These are phyloP conservation scores for Talaromyces amestolkiae DNA, from an alignment of 2,329 filamentous ascomycete genomes.

Conservation along the genomic window DNA sequence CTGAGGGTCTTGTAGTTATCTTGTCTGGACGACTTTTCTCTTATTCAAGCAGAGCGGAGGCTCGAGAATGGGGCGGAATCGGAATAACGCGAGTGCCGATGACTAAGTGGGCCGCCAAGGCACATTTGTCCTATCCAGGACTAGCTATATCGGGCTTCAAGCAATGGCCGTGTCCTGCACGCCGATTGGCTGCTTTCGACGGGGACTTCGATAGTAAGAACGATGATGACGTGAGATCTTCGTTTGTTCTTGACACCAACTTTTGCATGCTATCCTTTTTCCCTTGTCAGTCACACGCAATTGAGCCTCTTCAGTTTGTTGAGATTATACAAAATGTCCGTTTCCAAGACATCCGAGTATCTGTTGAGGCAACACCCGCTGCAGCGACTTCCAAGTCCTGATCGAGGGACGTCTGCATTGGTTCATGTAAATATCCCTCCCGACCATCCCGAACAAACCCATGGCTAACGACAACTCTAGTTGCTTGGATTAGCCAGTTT, in stretches of 20 bases:
- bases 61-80: not conserved
- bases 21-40: constrained; percentile 2
- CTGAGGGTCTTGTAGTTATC: not conserved
- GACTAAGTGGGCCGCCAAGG: not conserved
- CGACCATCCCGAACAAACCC: constrained; percentile 4
- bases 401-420: constrained; percentile 41
- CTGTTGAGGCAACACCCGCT: constrained; percentile 41
- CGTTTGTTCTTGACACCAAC: not conserved
- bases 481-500: constrained; percentile 43
- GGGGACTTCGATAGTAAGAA: not conserved
- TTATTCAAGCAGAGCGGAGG: not conserved
- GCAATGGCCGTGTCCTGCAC: not conserved
- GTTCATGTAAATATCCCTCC: constrained; percentile 38
- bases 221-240: not conserved
- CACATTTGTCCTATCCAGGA: not conserved
- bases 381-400: constrained; percentile 45
- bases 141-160: not conserved
- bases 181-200: constrained; percentile 12
- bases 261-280: not conserved
- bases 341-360: constrained; percentile 18
- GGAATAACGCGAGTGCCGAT: not conserved
- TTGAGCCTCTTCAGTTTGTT: not conserved
- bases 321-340: constrained; percentile 12
- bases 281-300: not conserved
- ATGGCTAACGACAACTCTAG: constrained; percentile 30